Base-by-base conservation (phyloP, 2,329 filamentous ascomycete genomes). In the Thielaviopsis euricoi region DNA sequence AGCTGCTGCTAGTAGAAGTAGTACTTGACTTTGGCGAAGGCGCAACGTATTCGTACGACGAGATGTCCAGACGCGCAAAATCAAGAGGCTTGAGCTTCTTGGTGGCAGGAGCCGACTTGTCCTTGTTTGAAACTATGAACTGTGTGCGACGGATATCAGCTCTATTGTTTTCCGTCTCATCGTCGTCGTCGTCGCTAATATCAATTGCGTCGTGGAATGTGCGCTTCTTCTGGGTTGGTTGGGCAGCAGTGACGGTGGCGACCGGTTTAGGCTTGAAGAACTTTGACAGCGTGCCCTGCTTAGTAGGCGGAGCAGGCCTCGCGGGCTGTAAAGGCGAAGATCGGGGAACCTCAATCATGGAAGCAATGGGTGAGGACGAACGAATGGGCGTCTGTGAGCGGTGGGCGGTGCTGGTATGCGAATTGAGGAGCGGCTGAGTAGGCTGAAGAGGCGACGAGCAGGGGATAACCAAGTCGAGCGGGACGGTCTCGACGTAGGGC, bases 341-440 rank as follows among this genome's bases (percentile, higher is more conserved):
- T n/a, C 88, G 87, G 29, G 85, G 83, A 2, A 96, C 90, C 68
- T 95, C 90, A 58, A 96, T 67, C 19, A 73, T 65, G 37, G 73
- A 72, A 25, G 69, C 64, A 10, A 55, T 57, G 9, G 73, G 72
- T 0, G 77, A 77, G 7, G 76, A 74, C 23, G 71, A 70, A 51
- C 68, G 43, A 50, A 70, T 40, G 58, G 68, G 52, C 49, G 64
- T 53, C 52, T 62, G 57, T 15, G 54, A 54, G 17, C 53, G 56
- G 15, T 53, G 50, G 21, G 50, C 56, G 22, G 55, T 46, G 10
- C 33, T 23, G 29, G 43, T 58, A 26, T 52, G 52, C 19, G 61
- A 51, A 23, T 56, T 57, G 15, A 55, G 21, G 43, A 77, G 66
- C 17, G 78, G 66, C 61, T 79, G 75, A 1, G 74, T 77, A 0